Conservation (phyloP, 768 basidiomycete species). For the Leccinum broughii region DNA sequence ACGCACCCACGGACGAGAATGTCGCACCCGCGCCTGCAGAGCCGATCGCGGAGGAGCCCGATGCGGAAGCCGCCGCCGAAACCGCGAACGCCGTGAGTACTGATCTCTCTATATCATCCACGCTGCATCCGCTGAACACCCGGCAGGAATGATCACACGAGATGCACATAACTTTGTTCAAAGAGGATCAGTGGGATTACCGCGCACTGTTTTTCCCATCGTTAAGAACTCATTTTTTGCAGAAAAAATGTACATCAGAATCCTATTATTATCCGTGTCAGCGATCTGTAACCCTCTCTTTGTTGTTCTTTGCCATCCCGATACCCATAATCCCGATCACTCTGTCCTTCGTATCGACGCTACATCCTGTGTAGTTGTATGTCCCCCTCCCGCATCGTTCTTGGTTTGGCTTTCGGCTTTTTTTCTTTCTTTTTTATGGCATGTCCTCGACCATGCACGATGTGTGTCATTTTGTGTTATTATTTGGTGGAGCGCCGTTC, state of each 20-base stretch:
- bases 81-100: constrained; percentile 33
- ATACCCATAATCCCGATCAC: constrained; percentile 19
- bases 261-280: constrained; percentile 36
- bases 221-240: constrained; percentile 19
- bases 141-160: constrained; percentile 22
- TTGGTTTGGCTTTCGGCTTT: constrained; percentile 29
- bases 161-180: constrained; percentile 14
- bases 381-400: constrained; percentile 12
- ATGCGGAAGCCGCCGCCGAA: constrained; percentile 43
- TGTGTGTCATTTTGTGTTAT: constrained; percentile 15
- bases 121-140: not conserved
- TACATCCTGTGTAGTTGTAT: constrained; percentile 25
- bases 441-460: constrained; percentile 11
- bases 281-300: constrained; percentile 26
- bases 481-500: constrained; percentile 13
- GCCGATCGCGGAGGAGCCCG: constrained; percentile 59
- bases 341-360: constrained; percentile 9
- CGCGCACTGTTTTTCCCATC: constrained; percentile 13
- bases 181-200: constrained; percentile 14
- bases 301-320: constrained; percentile 6
- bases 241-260: constrained; percentile 35
- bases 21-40: constrained; percentile 40
- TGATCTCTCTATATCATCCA: constrained; percentile 1
- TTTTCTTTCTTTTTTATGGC: constrained; percentile 5
- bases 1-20: constrained; percentile 39